Evolutionary conservation across 257 asterid species (phyloP).

Genomic region (Anisodus acutangulus): DNA sequence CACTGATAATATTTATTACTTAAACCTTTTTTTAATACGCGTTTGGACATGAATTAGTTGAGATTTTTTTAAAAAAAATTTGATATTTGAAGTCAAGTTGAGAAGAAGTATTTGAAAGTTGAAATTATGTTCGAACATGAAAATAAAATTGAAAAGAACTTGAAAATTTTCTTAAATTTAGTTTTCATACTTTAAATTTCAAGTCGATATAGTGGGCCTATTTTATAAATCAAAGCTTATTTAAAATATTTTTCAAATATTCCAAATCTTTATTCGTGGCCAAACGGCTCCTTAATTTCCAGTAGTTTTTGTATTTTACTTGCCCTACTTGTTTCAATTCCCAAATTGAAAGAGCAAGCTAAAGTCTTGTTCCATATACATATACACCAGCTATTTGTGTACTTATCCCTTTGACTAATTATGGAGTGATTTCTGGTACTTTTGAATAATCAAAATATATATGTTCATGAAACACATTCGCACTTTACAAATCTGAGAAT

Average conservation of each 20-base stretch:
- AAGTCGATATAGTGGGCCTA: neutral
- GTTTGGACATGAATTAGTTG: too few relatives aligned
- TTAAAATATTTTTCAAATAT: neutral
- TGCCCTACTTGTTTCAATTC: neutral
- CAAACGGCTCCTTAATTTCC: neutral
- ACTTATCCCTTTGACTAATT: neutral
- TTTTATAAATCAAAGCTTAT: neutral
- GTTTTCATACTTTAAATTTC: neutral
- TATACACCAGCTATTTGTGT: neutral
- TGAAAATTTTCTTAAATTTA: too few relatives aligned
- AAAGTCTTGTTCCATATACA: neutral
- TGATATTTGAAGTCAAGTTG: neutral
- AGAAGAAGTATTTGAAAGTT: too few relatives aligned
- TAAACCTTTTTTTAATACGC: too few relatives aligned
- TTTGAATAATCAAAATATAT: neutral
- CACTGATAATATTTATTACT: too few relatives aligned
- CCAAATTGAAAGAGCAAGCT: neutral
- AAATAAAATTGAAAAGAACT: too few relatives aligned
- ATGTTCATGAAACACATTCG: slow-evolving; percentile 11
- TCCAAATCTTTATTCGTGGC: neutral
- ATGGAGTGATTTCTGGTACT: neutral
- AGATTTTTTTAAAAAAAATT: too few relatives aligned
- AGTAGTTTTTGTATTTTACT: neutral
- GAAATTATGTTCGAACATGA: too few relatives aligned
- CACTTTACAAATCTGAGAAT: neutral